Base-by-base conservation (phyloP, 495 filamentous ascomycete species). In the Penicillium fimorum region DNA sequence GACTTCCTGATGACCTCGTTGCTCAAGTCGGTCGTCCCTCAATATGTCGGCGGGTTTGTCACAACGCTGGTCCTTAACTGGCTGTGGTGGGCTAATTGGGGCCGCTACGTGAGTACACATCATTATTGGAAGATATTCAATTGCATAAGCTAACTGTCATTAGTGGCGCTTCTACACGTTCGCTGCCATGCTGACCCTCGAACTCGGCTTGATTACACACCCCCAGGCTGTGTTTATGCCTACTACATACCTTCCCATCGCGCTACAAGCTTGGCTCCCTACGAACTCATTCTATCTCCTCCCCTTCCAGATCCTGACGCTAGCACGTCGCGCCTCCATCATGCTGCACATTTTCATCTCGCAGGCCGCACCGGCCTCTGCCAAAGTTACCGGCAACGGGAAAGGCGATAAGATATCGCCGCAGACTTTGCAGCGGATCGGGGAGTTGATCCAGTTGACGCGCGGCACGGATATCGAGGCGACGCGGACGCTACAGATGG, bases 311-410 rank as follows among this genome's bases (percentile, higher is more conserved):
- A 80, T 87, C 60, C 76, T 96, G 32, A 63, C 78, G 13, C 79
- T 98, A n/a, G 84, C 88, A 3, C 83, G 92, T 32, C 92, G 88
- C 69, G 69, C 88, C 17, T 80, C 83, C 8, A 76, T 97, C 47
- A 90, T 88, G n/a, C 63, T 92, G 18, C 92, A 92, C 70, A 92
- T 97, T 46, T 95, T 92, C 58, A 85, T 97, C 54, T 87, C 85
- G n/a, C 91, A 96, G 71, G 81, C 96, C 18, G 67, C 74, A 2
- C 76, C 76, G 10, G 62, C 70, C 3, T 51, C 29, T 17, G 25
- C 45, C 22, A 54, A 33, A 32, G 29, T 35, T 12, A 5, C 51
- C 0, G 8, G 38, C 37, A 30, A 13, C n/a, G 42, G 35, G 0
- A 54, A 27, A 4, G 60, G 60, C 35, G 70, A 66, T 37, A 66